A percentile compares a stretch with the other conserved stretches of the same genome.
Evolutionary conservation across 2,329 filamentous ascomycete genomes (phyloP).

Genomic region (Microdochium bolleyi): DNA sequence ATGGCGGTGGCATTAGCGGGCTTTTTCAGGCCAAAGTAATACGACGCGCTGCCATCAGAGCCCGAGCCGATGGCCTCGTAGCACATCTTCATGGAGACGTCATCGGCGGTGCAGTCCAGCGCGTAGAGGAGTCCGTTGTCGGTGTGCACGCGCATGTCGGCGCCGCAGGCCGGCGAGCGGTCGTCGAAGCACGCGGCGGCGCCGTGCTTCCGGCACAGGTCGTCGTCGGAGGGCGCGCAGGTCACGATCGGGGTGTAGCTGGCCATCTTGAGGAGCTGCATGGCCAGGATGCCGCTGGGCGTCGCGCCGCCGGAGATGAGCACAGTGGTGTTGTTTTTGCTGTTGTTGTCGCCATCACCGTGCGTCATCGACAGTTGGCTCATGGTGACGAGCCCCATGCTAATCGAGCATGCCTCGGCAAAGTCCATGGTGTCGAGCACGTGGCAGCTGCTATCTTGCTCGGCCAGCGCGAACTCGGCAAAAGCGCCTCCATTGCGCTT

Average conservation of each 20-base stretch:
- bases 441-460: neutral
- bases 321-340: neutral
- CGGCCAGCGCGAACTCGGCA: neutral
- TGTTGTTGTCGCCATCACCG: neutral
- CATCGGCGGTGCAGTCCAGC: neutral
- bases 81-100: neutral
- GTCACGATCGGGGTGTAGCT: neutral
- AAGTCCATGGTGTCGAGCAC: neutral
- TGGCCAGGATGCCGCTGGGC: neutral
- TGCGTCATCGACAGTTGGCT: neutral
- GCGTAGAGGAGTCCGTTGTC: neutral
- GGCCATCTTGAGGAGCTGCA: neutral
- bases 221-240: neutral
- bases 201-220: neutral
- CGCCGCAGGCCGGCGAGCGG: neutral
- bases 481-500: neutral
- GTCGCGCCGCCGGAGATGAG: neutral
- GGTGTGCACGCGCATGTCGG: neutral
- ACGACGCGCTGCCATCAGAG: neutral
- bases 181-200: neutral
- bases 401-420: neutral
- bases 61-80: neutral
- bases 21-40: neutral
- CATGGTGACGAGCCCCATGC: neutral
- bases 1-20: neutral